phyloP scores from a whole-genome alignment of 2,329 filamentous ascomycete genomes.

The Penicillium sp. region DNA sequence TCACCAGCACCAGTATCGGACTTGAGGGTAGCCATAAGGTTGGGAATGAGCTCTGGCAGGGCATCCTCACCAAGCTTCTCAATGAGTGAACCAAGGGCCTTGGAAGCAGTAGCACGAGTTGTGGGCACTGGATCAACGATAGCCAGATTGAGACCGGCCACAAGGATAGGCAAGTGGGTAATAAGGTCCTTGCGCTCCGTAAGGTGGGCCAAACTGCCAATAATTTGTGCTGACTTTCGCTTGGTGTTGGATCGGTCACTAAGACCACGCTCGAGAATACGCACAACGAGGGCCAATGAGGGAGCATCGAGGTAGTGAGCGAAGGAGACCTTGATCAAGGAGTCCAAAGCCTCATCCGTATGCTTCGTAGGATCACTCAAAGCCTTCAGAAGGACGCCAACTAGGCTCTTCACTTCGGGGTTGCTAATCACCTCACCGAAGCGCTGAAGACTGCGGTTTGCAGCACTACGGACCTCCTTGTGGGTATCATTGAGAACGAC shows the following conservation, averaged over 20 bases:
- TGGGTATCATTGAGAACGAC: slow-evolving; percentile 94
- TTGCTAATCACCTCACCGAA: slow-evolving; percentile 99
- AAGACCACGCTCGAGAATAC: slow-evolving; percentile 89
- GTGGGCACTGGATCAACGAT: slow-evolving; percentile 95
- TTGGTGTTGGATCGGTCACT: slow-evolving; percentile 91
- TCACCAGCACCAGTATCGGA: slow-evolving; percentile 96
- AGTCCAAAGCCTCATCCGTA: slow-evolving; percentile 89
- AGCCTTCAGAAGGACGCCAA: slow-evolving; percentile 88
- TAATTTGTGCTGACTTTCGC: slow-evolving; percentile 93
- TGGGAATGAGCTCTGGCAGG: slow-evolving; percentile 92
- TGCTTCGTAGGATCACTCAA: slow-evolving; percentile 96
- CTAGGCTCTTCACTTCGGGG: slow-evolving; percentile 90
- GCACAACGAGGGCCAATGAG: slow-evolving; percentile 88
- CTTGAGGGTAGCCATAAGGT: slow-evolving; percentile 95
- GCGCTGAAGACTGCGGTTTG: slow-evolving; percentile 92
- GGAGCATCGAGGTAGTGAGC: slow-evolving; percentile 97
- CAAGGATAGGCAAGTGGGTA: slow-evolving; percentile 83
- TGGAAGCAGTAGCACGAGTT: slow-evolving; percentile 91
- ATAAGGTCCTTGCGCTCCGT: slow-evolving; percentile 94
- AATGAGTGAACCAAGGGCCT: slow-evolving; percentile 91
- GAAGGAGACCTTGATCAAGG: slow-evolving; percentile 96
- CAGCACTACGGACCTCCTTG: slow-evolving; percentile 88
- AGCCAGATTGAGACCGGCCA: slow-evolving; percentile 82
- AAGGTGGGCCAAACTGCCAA: slow-evolving; percentile 93
- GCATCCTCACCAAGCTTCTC: slow-evolving; percentile 98